A percentile compares a stretch with the other conserved stretches of the same genome.
These are phyloP conservation scores for Rhodotorula sp. DNA, from an alignment of 1,284 basidiomycete species.

Conservation along the genomic window DNA sequence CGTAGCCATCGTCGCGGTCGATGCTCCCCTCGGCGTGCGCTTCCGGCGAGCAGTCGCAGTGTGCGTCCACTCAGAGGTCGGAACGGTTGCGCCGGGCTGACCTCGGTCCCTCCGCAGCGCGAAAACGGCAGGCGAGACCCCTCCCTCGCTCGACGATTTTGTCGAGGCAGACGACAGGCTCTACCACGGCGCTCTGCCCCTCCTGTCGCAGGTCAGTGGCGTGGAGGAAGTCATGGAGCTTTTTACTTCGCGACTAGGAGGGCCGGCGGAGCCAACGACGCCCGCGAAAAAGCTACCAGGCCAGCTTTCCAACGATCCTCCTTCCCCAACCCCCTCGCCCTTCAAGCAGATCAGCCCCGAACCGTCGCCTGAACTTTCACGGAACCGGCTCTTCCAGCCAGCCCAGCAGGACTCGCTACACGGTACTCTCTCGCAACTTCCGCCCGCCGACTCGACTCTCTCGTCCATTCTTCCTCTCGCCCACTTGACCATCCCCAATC, in stretches of 20 bases:
- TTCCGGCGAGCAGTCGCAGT: constrained; percentile 44
- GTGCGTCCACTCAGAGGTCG: neutral
- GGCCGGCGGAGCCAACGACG: neutral
- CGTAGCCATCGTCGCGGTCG: constrained; percentile 80
- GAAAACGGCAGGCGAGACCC: neutral
- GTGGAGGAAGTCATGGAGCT: neutral
- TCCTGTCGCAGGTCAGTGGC: constrained; percentile 4
- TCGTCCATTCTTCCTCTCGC: constrained; percentile 47
- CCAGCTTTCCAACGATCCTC: constrained; percentile 48
- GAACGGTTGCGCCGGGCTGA: neutral
- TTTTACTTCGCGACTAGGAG: neutral
- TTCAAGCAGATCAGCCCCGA: constrained; percentile 17
- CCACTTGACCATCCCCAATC: constrained; percentile 69
- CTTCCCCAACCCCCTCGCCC: constrained; percentile 28
- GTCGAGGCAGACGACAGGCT: constrained; percentile 61
- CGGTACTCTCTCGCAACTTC: constrained; percentile 46
- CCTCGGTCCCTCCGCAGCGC: constrained; percentile 1
- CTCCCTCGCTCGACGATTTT: constrained; percentile 61
- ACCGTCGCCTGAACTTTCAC: constrained; percentile 54
- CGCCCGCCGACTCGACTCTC: constrained; percentile 22
- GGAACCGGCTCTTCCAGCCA: constrained; percentile 44
- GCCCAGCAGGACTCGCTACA: neutral
- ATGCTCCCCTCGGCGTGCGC: constrained; percentile 68
- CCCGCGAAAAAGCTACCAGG: constrained; percentile 38
- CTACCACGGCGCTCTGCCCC: constrained; percentile 54